phyloP scores from a whole-genome alignment of 2,329 filamentous ascomycete species.

The Clonostachys sp. region DNA sequence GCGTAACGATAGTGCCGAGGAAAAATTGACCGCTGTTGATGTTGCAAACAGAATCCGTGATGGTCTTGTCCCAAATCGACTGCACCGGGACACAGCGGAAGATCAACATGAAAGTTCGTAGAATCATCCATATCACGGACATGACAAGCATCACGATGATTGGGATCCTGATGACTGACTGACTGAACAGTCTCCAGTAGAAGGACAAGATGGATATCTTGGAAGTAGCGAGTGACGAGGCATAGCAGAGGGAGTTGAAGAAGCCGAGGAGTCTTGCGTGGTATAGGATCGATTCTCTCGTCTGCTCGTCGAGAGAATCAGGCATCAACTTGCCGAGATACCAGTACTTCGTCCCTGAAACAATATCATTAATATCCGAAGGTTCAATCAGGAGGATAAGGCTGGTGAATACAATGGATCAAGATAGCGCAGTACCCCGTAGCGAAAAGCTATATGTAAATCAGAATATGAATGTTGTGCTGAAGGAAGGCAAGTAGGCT shows the following conservation, averaged over 20 bases:
- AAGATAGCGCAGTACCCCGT: too few relatives aligned
- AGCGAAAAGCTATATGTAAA: too few relatives aligned
- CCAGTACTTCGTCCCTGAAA: too few relatives aligned
- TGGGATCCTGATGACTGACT: slow-evolving; percentile 9
- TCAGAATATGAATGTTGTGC: too few relatives aligned
- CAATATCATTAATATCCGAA: too few relatives aligned
- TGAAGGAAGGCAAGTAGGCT: not conserved
- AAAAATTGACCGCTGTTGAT: slow-evolving; percentile 18
- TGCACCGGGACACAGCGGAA: slow-evolving; percentile 20
- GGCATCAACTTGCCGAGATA: too few relatives aligned
- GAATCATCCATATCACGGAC: slow-evolving; percentile 17
- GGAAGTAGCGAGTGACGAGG: slow-evolving; percentile 14
- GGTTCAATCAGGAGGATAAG: too few relatives aligned
- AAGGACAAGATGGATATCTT: slow-evolving; percentile 19
- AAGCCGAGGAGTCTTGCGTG: slow-evolving; percentile 1
- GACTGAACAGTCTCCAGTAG: slow-evolving; percentile 22
- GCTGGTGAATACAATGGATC: too few relatives aligned
- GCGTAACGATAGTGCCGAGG: slow-evolving; percentile 14
- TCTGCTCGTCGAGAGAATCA: too few relatives aligned
- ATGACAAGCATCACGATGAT: slow-evolving; percentile 14
- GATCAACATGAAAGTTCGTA: slow-evolving; percentile 18
- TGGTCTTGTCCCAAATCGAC: slow-evolving; percentile 18
- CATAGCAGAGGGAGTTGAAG: slow-evolving; percentile 8
- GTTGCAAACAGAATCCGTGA: slow-evolving; percentile 10
- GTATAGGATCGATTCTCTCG: not conserved